A percentile compares a stretch with the other conserved stretches of the same genome.
These are phyloP conservation scores for Wickerhamomyces hampshirensis DNA, from an alignment of 805 yeast species.

Conservation along the genomic window DNA sequence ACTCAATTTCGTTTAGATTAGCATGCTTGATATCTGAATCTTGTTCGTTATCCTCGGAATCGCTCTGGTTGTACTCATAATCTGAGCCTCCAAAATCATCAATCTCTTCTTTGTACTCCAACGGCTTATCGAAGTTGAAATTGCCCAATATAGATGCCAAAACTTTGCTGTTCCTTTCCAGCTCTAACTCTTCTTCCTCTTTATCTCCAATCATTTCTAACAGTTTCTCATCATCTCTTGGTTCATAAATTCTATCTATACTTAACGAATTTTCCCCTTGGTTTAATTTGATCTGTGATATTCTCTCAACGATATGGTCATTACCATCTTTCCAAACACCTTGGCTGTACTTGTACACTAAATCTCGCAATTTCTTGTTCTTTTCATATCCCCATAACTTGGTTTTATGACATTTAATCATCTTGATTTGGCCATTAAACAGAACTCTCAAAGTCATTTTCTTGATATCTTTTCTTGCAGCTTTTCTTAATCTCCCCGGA, in stretches of 20 bases:
- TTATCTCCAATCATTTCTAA: slow-evolving; percentile 28
- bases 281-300: slow-evolving; percentile 17
- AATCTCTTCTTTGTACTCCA: slow-evolving; percentile 36
- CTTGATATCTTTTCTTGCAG: slow-evolving; percentile 47
- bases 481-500: slow-evolving; percentile 59
- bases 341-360: slow-evolving; percentile 56
- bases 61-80: slow-evolving; percentile 44
- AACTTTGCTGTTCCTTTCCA: slow-evolving; percentile 40
- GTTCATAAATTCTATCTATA: slow-evolving; percentile 11
- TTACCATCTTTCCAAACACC: slow-evolving; percentile 79
- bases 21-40: slow-evolving; percentile 11
- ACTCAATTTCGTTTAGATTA: slow-evolving; percentile 21
- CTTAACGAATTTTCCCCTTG: slow-evolving; percentile 14
- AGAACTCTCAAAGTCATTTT: slow-evolving; percentile 60
- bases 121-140: slow-evolving; percentile 50
- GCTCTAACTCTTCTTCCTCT: slow-evolving; percentile 35
- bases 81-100: slow-evolving; percentile 37
- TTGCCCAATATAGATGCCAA: slow-evolving; percentile 42
- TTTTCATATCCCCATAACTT: slow-evolving; percentile 92
- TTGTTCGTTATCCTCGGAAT: slow-evolving; percentile 27
- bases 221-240: slow-evolving; percentile 14
- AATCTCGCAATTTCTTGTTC: slow-evolving; percentile 52
- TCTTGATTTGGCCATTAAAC: slow-evolving; percentile 52
- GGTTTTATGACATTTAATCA: slow-evolving; percentile 58
- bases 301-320: slow-evolving; percentile 71